These are phyloP conservation scores for Toxoplasma gondii DNA, from an alignment of 169 alveolate species.

Conservation along the genomic window DNA sequence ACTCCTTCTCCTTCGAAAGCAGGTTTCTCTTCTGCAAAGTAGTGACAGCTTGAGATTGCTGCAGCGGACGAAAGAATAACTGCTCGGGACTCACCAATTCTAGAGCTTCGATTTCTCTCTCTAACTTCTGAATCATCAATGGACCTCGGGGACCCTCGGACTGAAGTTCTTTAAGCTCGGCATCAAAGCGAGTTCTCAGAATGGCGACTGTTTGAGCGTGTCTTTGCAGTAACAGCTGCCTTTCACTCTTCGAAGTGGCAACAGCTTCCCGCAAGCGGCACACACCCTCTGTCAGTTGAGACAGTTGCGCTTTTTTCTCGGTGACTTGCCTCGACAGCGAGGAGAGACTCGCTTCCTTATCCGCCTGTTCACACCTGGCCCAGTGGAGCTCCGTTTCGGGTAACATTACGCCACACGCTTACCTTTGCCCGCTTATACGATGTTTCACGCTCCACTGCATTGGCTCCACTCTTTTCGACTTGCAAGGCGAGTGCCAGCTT, in stretches of 20 bases:
- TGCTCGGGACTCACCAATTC: background rate
- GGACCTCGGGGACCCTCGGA: background rate
- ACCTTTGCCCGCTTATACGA: background rate
- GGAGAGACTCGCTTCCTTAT: background rate
- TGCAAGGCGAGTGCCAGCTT: background rate
- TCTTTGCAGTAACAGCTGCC: background rate
- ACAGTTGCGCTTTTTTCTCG: background rate
- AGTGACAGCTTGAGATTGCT: background rate
- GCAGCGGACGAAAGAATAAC: background rate
- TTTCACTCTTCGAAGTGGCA: background rate
- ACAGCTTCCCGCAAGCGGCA: background rate
- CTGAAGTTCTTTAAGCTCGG: background rate
- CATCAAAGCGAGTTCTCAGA: background rate
- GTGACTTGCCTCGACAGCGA: background rate
- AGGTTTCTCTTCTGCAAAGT: background rate
- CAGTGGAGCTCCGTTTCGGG: background rate
- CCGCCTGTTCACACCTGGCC: background rate
- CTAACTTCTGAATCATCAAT: background rate
- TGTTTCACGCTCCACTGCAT: background rate
- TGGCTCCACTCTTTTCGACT: background rate
- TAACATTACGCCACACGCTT: background rate
- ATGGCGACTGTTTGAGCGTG: too few species aligned
- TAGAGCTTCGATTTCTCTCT: background rate
- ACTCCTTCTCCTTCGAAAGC: background rate
- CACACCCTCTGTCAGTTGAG: background rate